Base-by-base conservation (phyloP, 768 basidiomycete genomes). In the Psilocybe cubensis region DNA sequence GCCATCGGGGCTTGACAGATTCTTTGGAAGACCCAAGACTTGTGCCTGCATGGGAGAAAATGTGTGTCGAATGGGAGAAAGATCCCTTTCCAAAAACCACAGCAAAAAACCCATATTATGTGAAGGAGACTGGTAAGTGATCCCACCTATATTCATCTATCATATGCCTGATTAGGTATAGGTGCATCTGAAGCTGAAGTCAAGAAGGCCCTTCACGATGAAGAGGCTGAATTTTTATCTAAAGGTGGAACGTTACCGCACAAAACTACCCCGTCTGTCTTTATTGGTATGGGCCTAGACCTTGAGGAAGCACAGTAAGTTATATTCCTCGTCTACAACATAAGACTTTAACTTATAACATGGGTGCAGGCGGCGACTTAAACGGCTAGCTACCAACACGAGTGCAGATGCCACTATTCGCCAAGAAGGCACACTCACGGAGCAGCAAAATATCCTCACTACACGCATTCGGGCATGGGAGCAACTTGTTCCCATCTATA, bases 51-150 rank as follows among this genome's bases (percentile, higher is more conserved):
- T 59, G 57, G 57, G 57, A 59, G 46, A 11, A 23, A 24, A 53
- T 54, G 33, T 59, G 57, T 25, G 17, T 4, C n/a, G 45, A 18
- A 21, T 59, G 57, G 57, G 57, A 59, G 38, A 12, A 41, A 5
- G 57, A 54, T 9, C 33, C 6, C 2, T 59, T 41, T 50, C 57
- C 52, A 6, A 59, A 59, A 28, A n/a, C n/a, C n/a, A 53, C 31
- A n/a, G 33, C 27, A 20, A 31, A 27, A 11, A 54, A 54, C 33
- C 58, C 58, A 12, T 59, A 59, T 27, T 17, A 59, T 17, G 21
- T 31, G 18, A 28, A 49, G 23, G 25, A 28, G 6, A 12, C 12
- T n/a, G 21, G 58, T 59, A 43, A 11, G 58, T 43, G 8, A 17
- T 12, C 23, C 6, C 20, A 14, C 9, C 2, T 12, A n/a, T n/a